Evolutionary conservation across 176 grass and related monocot species (phyloP).

Genomic region (Aechmea fasciata): DNA sequence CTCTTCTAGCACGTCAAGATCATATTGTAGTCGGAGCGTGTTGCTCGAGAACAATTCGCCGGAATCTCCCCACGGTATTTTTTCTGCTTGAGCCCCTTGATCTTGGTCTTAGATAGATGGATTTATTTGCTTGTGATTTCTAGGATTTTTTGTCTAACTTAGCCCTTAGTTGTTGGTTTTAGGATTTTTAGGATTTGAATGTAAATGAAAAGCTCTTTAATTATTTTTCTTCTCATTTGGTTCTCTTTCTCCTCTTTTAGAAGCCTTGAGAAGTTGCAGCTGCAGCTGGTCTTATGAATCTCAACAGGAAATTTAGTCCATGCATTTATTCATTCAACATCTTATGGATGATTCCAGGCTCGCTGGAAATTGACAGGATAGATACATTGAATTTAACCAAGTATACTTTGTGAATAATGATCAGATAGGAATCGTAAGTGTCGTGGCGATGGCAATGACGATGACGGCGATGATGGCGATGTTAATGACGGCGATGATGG

Average conservation of each 20-base stretch:
- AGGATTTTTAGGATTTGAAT: neutral
- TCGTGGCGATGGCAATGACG: too few relatives aligned
- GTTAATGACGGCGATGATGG: too few relatives aligned
- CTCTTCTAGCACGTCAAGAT: conserved; percentile 75
- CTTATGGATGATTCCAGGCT: too few relatives aligned
- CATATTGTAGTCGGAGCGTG: conserved; percentile 71
- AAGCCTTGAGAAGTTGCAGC: neutral
- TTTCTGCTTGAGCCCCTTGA: conserved; percentile 14
- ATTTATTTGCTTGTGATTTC: neutral
- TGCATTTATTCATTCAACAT: too few relatives aligned
- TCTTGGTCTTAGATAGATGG: neutral
- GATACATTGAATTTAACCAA: too few relatives aligned
- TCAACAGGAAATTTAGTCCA: too few relatives aligned
- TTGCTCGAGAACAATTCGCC: conserved; percentile 56
- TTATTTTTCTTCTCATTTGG: neutral
- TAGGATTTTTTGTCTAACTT: too few relatives aligned
- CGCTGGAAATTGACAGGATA: too few relatives aligned
- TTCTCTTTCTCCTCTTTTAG: neutral
- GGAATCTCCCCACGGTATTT: conserved; percentile 41
- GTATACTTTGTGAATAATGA: too few relatives aligned
- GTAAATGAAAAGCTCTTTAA: neutral
- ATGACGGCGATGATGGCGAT: too few relatives aligned
- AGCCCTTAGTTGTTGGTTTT: too few relatives aligned
- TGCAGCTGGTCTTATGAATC: neutral
- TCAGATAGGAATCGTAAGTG: too few relatives aligned